Percentiles rank a stretch among this genome's conserved stretches.
phyloP scores from a whole-genome alignment of 768 basidiomycete genomes.

The Boletus tylopilopsis region DNA sequence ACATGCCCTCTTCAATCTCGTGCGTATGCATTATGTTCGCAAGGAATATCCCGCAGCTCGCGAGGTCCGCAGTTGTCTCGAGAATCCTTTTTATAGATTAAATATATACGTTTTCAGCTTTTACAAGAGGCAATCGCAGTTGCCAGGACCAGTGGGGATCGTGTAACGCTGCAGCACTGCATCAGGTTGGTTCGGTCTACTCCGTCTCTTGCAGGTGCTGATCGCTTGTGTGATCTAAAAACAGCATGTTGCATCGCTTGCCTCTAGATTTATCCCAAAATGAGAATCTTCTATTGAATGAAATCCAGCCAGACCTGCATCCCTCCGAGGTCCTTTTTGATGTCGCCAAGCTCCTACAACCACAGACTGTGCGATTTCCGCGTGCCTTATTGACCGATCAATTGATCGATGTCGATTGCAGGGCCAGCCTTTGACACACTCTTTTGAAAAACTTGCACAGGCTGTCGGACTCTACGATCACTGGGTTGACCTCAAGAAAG shows the following conservation, averaged over 20 bases:
- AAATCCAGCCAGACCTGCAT: constrained; percentile 72
- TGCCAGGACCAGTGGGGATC: constrained; percentile 71
- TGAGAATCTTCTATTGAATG: constrained; percentile 55
- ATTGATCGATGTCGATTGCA: constrained; percentile 27
- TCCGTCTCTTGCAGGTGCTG: neutral
- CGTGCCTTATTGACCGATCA: neutral
- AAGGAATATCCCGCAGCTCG: constrained; percentile 66
- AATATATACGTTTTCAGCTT: constrained; percentile 40
- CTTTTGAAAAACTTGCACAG: constrained; percentile 66
- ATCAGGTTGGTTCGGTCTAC: constrained; percentile 50
- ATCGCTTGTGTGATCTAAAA: constrained; percentile 11
- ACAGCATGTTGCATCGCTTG: constrained; percentile 69
- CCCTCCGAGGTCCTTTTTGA: constrained; percentile 76
- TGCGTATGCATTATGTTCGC: constrained; percentile 71
- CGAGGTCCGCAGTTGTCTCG: constrained; percentile 42
- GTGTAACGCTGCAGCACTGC: constrained; percentile 71
- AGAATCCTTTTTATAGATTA: neutral
- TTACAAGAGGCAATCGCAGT: constrained; percentile 74
- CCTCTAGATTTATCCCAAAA: constrained; percentile 39
- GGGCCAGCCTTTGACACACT: constrained; percentile 68
- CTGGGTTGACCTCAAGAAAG: constrained; percentile 59
- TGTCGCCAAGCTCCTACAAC: constrained; percentile 69
- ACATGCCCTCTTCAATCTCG: constrained; percentile 73
- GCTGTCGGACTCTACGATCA: constrained; percentile 68
- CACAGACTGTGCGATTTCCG: constrained; percentile 47